phyloP scores from a whole-genome alignment of 2,329 filamentous ascomycete species.

The Fusarium tjaetaba region DNA sequence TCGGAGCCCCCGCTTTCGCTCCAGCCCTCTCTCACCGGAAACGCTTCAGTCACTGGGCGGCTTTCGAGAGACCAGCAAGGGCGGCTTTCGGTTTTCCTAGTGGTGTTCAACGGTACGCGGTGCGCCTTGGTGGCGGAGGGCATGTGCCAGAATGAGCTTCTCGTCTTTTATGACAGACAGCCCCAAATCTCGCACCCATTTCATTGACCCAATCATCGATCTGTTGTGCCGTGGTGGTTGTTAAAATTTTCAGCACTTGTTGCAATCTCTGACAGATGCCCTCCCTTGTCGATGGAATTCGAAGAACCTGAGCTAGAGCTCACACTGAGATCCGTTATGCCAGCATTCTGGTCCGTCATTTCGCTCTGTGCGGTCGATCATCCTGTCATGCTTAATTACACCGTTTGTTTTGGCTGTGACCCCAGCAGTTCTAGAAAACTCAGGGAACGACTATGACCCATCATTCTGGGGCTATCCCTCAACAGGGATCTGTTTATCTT shows the following conservation, averaged over 20 bases:
- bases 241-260: constrained; percentile 28
- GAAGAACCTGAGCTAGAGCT: constrained; percentile 10
- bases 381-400: constrained; percentile 39
- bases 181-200: constrained; percentile 10
- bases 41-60: constrained; percentile 20
- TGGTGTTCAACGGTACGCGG: constrained; percentile 19
- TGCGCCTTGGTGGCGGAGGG: constrained; percentile 22
- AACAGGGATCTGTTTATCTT: constrained; percentile 12
- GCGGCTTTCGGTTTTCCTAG: constrained; percentile 17
- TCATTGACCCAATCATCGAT: constrained; percentile 22
- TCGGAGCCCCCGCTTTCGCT: constrained; percentile 34
- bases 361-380: constrained; percentile 19
- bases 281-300: not conserved
- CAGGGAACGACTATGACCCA: constrained; percentile 29
- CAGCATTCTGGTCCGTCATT: constrained; percentile 15
- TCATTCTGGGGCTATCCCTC: constrained; percentile 6
- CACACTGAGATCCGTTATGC: not conserved
- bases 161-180: constrained; percentile 3
- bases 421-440: constrained; percentile 37
- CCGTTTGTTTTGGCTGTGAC: constrained; percentile 28
- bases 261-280: constrained; percentile 7
- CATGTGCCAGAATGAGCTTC: constrained; percentile 26
- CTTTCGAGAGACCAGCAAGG: constrained; percentile 15
- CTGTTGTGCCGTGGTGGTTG: constrained; percentile 5
- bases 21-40: constrained; percentile 27